Evolutionary conservation across 164 flowering plant genomes (phyloP).

Genomic region (Piper betle): DNA sequence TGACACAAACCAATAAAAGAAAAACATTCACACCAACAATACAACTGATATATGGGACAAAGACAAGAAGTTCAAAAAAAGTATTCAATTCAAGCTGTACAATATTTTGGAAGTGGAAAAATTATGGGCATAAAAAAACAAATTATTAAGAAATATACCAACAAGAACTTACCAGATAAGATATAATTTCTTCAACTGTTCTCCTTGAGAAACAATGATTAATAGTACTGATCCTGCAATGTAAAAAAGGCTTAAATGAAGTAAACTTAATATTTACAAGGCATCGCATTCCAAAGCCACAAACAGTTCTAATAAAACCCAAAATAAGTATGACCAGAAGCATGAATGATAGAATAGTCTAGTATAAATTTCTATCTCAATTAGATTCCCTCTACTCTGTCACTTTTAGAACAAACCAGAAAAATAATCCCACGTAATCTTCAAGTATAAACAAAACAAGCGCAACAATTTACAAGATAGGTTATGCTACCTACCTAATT

Average conservation of each 20-base stretch:
- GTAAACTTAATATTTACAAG: too few relatives aligned
- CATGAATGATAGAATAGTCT: too few relatives aligned
- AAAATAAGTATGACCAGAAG: too few relatives aligned
- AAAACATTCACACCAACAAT: neutral
- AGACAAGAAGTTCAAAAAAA: neutral
- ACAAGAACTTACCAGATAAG: slow-evolving; percentile 39
- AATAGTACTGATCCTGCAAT: slow-evolving; percentile 51
- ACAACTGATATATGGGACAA: neutral
- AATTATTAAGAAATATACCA: neutral
- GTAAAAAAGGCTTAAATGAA: neutral
- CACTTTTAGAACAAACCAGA: too few relatives aligned
- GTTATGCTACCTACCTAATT: too few relatives aligned
- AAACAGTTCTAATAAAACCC: too few relatives aligned
- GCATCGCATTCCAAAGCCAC: too few relatives aligned
- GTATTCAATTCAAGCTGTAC: neutral
- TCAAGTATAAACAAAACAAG: too few relatives aligned
- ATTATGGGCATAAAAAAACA: neutral
- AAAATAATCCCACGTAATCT: too few relatives aligned
- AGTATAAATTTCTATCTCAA: too few relatives aligned
- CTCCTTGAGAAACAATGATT: slow-evolving; percentile 27
- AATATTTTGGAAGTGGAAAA: neutral
- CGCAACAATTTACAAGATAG: too few relatives aligned
- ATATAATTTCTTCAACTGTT: slow-evolving; percentile 26
- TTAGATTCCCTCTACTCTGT: too few relatives aligned
- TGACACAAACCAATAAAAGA: neutral